Percentiles rank a stretch among this genome's conserved stretches.
These are phyloP conservation scores for Penicillium salamii DNA, from an alignment of 495 filamentous ascomycete species.

Conservation along the genomic window DNA sequence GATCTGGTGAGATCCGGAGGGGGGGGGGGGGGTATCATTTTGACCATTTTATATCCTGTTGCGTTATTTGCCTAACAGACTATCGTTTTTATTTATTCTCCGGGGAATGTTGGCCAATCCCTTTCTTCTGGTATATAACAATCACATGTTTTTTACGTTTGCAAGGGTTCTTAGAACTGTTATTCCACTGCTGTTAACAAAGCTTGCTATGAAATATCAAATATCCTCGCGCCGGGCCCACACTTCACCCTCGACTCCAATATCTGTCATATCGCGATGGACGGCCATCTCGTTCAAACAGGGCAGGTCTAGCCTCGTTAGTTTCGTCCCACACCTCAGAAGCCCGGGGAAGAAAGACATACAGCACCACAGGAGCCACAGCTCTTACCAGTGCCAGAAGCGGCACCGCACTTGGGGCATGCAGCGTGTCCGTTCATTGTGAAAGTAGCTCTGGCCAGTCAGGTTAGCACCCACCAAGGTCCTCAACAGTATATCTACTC, in stretches of 20 bases:
- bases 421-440: constrained; percentile 28
- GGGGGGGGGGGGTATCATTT: constrained; percentile 2
- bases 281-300: too few species aligned
- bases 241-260: not conserved
- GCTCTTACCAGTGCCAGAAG: constrained; percentile 28
- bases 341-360: constrained; percentile 12
- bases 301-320: constrained; percentile 27
- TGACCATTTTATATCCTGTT: constrained; percentile 20
- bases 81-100: constrained; percentile 1
- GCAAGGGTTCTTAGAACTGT: not conserved
- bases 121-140: constrained; percentile 22
- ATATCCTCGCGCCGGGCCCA: not conserved
- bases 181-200: constrained; percentile 3
- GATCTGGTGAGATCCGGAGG: not conserved
- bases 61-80: constrained; percentile 12
- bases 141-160: constrained; percentile 3
- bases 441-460: not conserved
- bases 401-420: constrained; percentile 38
- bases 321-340: not conserved
- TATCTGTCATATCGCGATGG: not conserved
- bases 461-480: constrained; percentile 1
- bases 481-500: not conserved
- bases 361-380: constrained; percentile 39
- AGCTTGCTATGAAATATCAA: not conserved
- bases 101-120: constrained; percentile 9